These are phyloP conservation scores for Elsinoe necatrix DNA, from an alignment of 2,329 filamentous ascomycete genomes.

Conservation along the genomic window DNA sequence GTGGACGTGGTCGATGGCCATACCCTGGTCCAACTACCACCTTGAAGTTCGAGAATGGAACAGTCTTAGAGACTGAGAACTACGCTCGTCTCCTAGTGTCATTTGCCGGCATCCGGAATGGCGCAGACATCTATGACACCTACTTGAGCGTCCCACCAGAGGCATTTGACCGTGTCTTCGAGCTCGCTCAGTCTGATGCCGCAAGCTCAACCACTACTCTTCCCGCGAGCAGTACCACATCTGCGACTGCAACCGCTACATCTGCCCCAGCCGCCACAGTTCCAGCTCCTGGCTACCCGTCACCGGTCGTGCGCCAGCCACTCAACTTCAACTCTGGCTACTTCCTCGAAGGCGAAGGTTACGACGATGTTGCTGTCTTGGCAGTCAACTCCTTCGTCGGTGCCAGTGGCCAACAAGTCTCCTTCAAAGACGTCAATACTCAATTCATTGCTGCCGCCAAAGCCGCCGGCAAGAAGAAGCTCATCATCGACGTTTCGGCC, in stretches of 20 bases:
- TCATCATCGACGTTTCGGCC: slow-evolving; percentile 51
- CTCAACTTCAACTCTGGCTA: slow-evolving; percentile 41
- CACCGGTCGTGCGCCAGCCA: slow-evolving; percentile 32
- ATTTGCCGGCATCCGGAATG: slow-evolving; percentile 36
- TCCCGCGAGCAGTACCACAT: slow-evolving; percentile 17
- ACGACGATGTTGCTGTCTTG: slow-evolving; percentile 40
- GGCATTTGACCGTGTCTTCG: slow-evolving; percentile 22
- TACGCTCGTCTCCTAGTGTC: slow-evolving; percentile 36
- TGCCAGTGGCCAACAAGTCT: slow-evolving; percentile 23
- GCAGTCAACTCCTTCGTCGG: slow-evolving; percentile 37
- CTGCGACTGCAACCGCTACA: slow-evolving; percentile 16
- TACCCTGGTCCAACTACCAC: slow-evolving; percentile 38
- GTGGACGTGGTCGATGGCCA: slow-evolving; percentile 35
- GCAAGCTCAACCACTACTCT: slow-evolving; percentile 9
- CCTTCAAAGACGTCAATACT: slow-evolving; percentile 36
- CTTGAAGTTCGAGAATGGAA: slow-evolving; percentile 40
- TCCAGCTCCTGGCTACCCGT: slow-evolving; percentile 37
- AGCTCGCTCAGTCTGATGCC: slow-evolving; percentile 19
- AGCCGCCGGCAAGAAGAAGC: slow-evolving; percentile 48
- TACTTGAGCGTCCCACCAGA: slow-evolving; percentile 23
- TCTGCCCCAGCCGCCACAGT: slow-evolving; percentile 20
- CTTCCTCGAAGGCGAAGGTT: slow-evolving; percentile 37
- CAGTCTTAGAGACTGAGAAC: slow-evolving; percentile 34
- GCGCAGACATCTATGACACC: slow-evolving; percentile 35
- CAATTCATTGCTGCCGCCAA: slow-evolving; percentile 37